These are phyloP conservation scores for Bromus sterilis DNA, from an alignment of 176 grass and related monocot species.

Conservation along the genomic window DNA sequence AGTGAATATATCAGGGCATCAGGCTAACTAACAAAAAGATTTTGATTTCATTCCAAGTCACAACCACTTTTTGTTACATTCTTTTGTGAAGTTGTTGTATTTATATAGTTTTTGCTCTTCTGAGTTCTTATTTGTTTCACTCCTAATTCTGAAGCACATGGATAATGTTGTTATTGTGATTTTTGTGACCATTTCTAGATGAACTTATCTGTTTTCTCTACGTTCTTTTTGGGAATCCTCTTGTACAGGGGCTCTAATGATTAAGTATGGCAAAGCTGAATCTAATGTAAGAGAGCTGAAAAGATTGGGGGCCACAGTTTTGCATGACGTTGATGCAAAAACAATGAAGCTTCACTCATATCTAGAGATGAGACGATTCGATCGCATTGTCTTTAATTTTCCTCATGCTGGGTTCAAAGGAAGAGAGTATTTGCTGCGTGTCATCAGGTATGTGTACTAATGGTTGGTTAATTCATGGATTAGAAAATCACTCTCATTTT, in stretches of 20 bases:
- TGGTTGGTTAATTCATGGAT: neutral
- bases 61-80: neutral
- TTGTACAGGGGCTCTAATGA: conserved; percentile 4
- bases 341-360: conserved; percentile 34
- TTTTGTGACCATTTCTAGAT: neutral
- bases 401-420: conserved; percentile 66
- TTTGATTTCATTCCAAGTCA: neutral
- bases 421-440: neutral
- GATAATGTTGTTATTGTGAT: neutral
- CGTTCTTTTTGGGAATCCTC: neutral
- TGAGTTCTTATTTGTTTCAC: neutral
- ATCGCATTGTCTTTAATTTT: conserved; percentile 67
- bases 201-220: neutral
- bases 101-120: neutral
- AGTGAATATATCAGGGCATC: neutral
- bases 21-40: neutral
- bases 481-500: neutral
- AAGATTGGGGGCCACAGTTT: conserved; percentile 17
- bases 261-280: conserved; percentile 40
- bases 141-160: neutral
- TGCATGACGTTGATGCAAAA: conserved; percentile 39
- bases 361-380: conserved; percentile 28
- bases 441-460: conserved; percentile 46
- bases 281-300: conserved; percentile 31
- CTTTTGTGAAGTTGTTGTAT: neutral